Conservation (phyloP, 2,329 filamentous ascomycete species). For the Rhinocladiella mackenziei region DNA sequence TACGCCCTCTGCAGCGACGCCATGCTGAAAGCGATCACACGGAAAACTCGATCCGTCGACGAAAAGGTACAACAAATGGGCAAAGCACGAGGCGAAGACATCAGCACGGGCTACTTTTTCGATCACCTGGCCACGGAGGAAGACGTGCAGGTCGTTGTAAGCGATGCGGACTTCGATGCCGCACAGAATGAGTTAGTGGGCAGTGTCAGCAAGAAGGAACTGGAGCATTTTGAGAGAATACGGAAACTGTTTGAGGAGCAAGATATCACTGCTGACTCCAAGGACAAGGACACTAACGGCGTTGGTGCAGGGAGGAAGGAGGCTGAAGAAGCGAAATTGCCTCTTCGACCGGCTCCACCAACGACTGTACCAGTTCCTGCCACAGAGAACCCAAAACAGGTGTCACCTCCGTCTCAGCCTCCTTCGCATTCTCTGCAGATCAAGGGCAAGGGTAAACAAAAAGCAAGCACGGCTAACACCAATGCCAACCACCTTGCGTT, state of each 20-base stretch:
- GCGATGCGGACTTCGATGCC: constrained; percentile 78
- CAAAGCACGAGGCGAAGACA: constrained; percentile 40
- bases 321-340: constrained; percentile 28
- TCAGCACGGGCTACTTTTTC: constrained; percentile 92
- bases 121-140: constrained; percentile 81
- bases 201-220: constrained; percentile 85
- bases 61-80: constrained; percentile 67
- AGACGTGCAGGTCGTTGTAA: constrained; percentile 83
- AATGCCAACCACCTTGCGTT: constrained; percentile 2
- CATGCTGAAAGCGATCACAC: constrained; percentile 97
- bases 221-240: constrained; percentile 85
- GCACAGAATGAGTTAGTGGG: constrained; percentile 86
- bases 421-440: constrained; percentile 18
- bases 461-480: constrained; percentile 12
- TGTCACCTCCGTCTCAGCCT: constrained; percentile 8
- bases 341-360: constrained; percentile 28
- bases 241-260: constrained; percentile 71
- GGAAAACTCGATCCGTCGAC: constrained; percentile 80
- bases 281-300: constrained; percentile 36
- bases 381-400: neutral
- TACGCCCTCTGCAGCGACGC: constrained; percentile 96
- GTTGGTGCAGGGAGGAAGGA: constrained; percentile 31
- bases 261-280: constrained; percentile 34
- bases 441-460: constrained; percentile 28
- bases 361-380: neutral